Evolutionary conservation across 768 basidiomycete species (phyloP), one percentile per base, ranked within the genome.

Genomic region (Psilocybe sp.): DNA sequence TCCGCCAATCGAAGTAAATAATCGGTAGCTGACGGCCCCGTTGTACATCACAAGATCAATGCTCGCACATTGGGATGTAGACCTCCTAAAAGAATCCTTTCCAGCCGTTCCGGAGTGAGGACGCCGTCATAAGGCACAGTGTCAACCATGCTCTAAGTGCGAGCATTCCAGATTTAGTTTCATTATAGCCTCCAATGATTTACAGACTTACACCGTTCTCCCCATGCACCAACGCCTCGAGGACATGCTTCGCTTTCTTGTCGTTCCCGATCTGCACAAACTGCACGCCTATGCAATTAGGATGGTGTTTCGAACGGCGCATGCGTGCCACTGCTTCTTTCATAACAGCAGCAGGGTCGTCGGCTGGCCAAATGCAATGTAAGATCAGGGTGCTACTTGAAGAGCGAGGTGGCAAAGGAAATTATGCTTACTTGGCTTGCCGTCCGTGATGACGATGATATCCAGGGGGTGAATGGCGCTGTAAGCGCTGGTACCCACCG

Each of bases 241-340:
- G 51, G 9, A 56, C 64, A 1, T 36, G 41, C n/a, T 54, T 54
- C 5, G 63, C 63, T 1, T 46, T 19, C 6, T 40, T 19, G 34
- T 64, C 64, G 37, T 66, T 53, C 31, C 65, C 69, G n/a, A 70
- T 65, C 44, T 70, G 69, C 4, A 68, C 65, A 40, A 70, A 61
- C 42, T 70, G 66, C 12, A 70, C 59, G 11, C 64, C 65, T 31
- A 68, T 59, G 32, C 60, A 59, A 40, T 70, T 70, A 11, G 63
- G 67, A 52, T 70, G 67, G 41, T 70, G 67, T 34, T 57, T 63
- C 23, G 23, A 28, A 7, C 23, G 23, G 23, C 23, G 23, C 23
- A 28, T 28, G 1, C 46, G 49, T 16, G 40, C 44, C 23, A 52
- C 60, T 54, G 65, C 55, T 3, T 55, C 55, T 14, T 54, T 46